Conservation (phyloP, 495 filamentous ascomycete genomes). For the Daldinia vernicosa region DNA sequence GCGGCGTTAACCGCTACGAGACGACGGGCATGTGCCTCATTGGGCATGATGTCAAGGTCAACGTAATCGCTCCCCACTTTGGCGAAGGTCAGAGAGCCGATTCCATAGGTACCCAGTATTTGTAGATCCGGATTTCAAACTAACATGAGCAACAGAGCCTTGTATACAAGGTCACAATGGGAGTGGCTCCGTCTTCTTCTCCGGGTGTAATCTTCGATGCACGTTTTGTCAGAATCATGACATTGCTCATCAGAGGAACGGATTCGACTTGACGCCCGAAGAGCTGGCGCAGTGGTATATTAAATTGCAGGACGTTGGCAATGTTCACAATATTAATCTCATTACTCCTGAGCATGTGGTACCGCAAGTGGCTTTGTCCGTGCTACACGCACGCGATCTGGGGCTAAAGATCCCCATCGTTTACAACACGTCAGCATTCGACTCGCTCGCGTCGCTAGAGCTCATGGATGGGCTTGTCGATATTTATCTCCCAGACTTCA, state of each 20-base stretch:
- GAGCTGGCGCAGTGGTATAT: slow-evolving; percentile 80
- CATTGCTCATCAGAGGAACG: slow-evolving; percentile 76
- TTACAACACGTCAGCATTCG: slow-evolving; percentile 82
- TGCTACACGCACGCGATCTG: slow-evolving; percentile 71
- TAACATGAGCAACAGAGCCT: slow-evolving; percentile 58
- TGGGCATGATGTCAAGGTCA: slow-evolving; percentile 75
- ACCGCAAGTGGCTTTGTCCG: slow-evolving; percentile 75
- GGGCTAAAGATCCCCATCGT: slow-evolving; percentile 75
- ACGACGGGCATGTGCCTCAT: slow-evolving; percentile 78
- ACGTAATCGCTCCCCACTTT: slow-evolving; percentile 79
- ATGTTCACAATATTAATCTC: slow-evolving; percentile 81
- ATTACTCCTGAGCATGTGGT: slow-evolving; percentile 79
- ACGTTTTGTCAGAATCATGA: slow-evolving; percentile 88
- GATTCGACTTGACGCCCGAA: slow-evolving; percentile 77
- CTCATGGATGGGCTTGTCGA: slow-evolving; percentile 79
- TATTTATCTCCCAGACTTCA: slow-evolving; percentile 83
- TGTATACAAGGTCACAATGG: slow-evolving; percentile 81
- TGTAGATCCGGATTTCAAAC: slow-evolving; percentile 16
- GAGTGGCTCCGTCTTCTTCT: slow-evolving; percentile 78
- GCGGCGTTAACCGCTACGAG: slow-evolving; percentile 77
- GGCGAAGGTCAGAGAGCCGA: slow-evolving; percentile 60
- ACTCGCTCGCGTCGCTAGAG: slow-evolving; percentile 70
- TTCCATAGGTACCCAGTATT: slow-evolving; percentile 11
- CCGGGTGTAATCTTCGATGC: slow-evolving; percentile 73
- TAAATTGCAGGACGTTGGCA: slow-evolving; percentile 75